These are phyloP conservation scores for Geotrichum aggregatum DNA, from an alignment of 1,139 yeast species.

Conservation along the genomic window DNA sequence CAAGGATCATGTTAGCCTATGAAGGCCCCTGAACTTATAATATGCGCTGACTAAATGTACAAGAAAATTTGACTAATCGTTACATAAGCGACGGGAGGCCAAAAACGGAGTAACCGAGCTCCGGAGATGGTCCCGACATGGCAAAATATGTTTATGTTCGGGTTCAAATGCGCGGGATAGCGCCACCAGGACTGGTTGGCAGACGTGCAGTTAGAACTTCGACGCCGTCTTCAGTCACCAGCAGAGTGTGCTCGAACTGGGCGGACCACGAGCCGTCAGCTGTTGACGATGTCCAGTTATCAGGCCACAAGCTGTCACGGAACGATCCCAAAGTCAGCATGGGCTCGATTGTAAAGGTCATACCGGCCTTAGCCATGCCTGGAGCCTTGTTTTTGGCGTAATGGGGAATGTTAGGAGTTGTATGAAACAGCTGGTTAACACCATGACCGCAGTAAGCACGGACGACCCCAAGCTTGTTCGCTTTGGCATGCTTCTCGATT, in stretches of 20 bases:
- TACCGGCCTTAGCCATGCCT: conserved; percentile 92
- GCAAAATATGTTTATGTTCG: no score
- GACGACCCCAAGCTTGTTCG: conserved; percentile 79
- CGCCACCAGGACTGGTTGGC: conserved; percentile 82
- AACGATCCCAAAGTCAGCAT: conserved; percentile 89
- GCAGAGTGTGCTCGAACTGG: conserved; percentile 86
- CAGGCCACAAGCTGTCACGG: conserved; percentile 90
- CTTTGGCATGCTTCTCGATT: conserved; percentile 82
- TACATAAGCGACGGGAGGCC: no score
- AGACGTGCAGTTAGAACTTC: conserved; percentile 85
- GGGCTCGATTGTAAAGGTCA: conserved; percentile 97
- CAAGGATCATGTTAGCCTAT: no score
- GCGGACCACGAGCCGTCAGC: conserved; percentile 86
- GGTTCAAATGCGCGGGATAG: conserved; percentile 52
- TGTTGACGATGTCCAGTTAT: conserved; percentile 93
- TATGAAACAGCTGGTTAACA: conserved; percentile 78
- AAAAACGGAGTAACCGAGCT: no score
- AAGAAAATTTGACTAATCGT: no score
- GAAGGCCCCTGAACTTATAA: no score
- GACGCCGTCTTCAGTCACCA: conserved; percentile 90
- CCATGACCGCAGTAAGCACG: conserved; percentile 96
- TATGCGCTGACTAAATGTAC: no score
- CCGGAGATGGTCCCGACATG: no score
- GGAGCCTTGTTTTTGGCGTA: conserved; percentile 87
- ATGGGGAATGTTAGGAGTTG: conserved; percentile 92